Percentiles rank a stretch among this genome's conserved stretches.
phyloP scores from a whole-genome alignment of 2,329 filamentous ascomycete genomes.

The Xenoacremonium recifei region DNA sequence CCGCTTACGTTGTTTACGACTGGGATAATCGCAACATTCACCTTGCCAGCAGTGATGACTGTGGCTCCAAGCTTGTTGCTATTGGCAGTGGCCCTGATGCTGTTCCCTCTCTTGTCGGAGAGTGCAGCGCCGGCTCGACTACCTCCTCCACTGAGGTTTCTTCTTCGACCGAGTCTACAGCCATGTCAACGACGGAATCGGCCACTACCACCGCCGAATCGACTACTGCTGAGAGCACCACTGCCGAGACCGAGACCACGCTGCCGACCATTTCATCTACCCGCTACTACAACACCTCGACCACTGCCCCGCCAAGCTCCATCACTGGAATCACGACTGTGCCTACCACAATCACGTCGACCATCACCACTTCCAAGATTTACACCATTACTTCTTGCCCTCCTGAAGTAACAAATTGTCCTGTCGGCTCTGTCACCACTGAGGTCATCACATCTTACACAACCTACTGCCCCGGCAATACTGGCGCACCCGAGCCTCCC shows the following conservation, averaged over 20 bases:
- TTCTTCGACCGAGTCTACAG: conserved; percentile 12
- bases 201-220: conserved; percentile 3
- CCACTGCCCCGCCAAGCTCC: conserved; percentile 5
- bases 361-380: conserved; percentile 24
- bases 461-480: conserved; percentile 35
- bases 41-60: conserved; percentile 37
- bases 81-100: conserved; percentile 39
- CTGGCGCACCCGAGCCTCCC: neutral
- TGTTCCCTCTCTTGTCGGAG: conserved; percentile 30
- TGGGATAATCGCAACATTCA: conserved; percentile 39
- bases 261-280: neutral
- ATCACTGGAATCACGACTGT: neutral
- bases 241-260: neutral
- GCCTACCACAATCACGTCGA: conserved; percentile 25
- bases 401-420: conserved; percentile 25
- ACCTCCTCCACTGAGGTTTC: conserved; percentile 10
- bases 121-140: conserved; percentile 24
- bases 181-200: conserved; percentile 2
- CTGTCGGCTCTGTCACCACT: conserved; percentile 28
- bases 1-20: conserved; percentile 44
- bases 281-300: conserved; percentile 16
- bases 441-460: conserved; percentile 27
- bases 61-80: conserved; percentile 35
- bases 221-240: neutral
- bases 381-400: conserved; percentile 33